Base-by-base conservation (phyloP, 2,329 filamentous ascomycete species). In the Emmonsia crescens region DNA sequence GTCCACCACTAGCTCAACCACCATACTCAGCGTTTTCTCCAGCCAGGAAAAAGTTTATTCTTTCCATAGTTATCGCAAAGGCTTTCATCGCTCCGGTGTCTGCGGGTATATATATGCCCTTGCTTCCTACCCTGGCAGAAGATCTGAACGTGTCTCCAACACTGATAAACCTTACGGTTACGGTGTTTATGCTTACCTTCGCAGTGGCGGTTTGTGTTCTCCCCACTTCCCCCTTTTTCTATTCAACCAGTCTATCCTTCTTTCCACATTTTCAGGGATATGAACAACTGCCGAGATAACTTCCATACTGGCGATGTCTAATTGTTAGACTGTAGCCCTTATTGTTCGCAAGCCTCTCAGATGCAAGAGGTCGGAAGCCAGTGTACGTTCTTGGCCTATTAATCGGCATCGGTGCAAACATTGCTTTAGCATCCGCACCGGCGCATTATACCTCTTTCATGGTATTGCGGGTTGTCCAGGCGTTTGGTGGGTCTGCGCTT, bases 81-180 rank as follows among this genome's bases (percentile, higher is more conserved):
- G 77, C 76, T 2, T 76, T 77, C 66, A 73, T 79, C 49, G 77
- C 74, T 0, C 77, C 77, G 9, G 62, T 79, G 21, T 73, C 74
- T n/a, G 77, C 76, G 36, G 73, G 72, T n/a, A 74, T 79, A 38
- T 79, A 79, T 65, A 66, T 79, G 1, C 77, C 77, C 0, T 71
- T 73, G 24, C 69, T 79, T 31, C 73, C 71, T 1, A 64, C 73
- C 21, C 67, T 79, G 19, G 71, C 75, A 59, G 56, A 72, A 16
- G 73, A 75, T 48, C 78, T 79, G 62, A 64, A 73, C 8, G 69
- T 70, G 5, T 71, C 70, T 8, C 66, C 67, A 31, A 72, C 73
- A 5, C 70, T 68, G 2, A 74, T 79, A 44, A 79, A 79, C 64
- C 75, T 71, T 2, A 77, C 77, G 0, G 76, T 79, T n/a, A 73